Evolutionary conservation across 208 protist species (phyloP), one percentile per base, ranked within the genome.

Genomic region (Leishmania aethiopica): DNA sequence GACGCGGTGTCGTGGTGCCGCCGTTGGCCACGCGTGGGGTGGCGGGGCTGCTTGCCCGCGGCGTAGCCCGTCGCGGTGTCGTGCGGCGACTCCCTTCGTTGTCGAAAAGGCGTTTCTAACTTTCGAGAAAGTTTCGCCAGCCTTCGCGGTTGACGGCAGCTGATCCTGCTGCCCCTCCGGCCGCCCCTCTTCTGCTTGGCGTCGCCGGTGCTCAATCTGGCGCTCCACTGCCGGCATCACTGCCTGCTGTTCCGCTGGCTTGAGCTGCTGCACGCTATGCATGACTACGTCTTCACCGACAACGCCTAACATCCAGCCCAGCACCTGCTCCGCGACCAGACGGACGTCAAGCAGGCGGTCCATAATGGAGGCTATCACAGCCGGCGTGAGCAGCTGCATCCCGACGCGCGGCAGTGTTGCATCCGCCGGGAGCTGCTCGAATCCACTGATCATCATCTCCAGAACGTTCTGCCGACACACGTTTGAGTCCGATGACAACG

Each of bases 301-400:
- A 71, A 95, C 83, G 35, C 89, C 85, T 35, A 95, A 49, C 47
- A 96, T 85, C 78, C 90, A 88, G 40, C 92, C 90, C 67, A 96
- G 87, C 47, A 95, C 91, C 79, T 87, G 84, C 85, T 98, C 93
- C 3, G 95, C 95, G 0, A 91, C 85, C 28, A 89, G 57, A 57
- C 95, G 93, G 45, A 98, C 95, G 40, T 96, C 93, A 62, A 90
- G 84, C 75, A 95, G 90, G 57, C 95, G 95, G 83, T 95, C 93
- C 92, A 98, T 95, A 42, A 94, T 88, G 7, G 92, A 80, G 35
- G 79, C 85, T 11, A 95, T 79, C 51, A 98, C 88, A 64, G 86
- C 59, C 1, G 91, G 91, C 3, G 94, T 85, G 55, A 98, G 90
- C 17, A 84, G 82, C 77, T 86, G 83, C 45, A 93, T 83, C 1